Conservation (phyloP, 129 eudicot genomes). For the Oenanthe sinensis region DNA sequence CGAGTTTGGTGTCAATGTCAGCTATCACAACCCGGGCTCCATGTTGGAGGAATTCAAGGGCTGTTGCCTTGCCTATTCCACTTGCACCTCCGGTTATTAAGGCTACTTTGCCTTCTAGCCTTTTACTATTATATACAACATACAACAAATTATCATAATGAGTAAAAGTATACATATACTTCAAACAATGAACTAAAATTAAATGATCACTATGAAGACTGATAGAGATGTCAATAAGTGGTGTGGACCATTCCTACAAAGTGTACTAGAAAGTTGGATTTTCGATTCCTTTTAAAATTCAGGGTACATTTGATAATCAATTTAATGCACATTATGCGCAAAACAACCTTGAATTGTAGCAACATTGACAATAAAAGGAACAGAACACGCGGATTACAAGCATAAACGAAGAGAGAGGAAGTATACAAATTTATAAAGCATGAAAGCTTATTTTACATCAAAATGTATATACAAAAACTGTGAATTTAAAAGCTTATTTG, state of each 20-base stretch:
- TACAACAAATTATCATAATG: not conserved
- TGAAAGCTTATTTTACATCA: not conserved
- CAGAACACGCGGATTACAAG: not conserved
- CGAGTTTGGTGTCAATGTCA: slow-evolving; percentile 22
- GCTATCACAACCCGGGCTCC: slow-evolving; percentile 44
- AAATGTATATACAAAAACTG: not conserved
- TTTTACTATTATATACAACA: not conserved
- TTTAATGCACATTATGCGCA: not conserved
- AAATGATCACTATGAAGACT: not conserved
- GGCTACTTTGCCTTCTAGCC: slow-evolving; percentile 44
- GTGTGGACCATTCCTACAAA: slow-evolving; percentile 4
- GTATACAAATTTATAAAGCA: not conserved
- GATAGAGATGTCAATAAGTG: not conserved
- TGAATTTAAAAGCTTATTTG: not conserved
- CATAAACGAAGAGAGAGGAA: not conserved
- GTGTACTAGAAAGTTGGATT: not conserved
- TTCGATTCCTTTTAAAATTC: not conserved
- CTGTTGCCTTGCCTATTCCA: slow-evolving; percentile 42
- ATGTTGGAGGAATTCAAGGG: slow-evolving; percentile 24
- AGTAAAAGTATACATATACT: not conserved
- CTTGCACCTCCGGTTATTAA: slow-evolving; percentile 45
- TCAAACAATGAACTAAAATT: not conserved
- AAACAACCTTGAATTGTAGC: not conserved
- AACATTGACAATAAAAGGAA: not conserved
- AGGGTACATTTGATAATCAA: not conserved